phyloP scores from a whole-genome alignment of 441 rosid species.

The Corymbia citriodora region DNA sequence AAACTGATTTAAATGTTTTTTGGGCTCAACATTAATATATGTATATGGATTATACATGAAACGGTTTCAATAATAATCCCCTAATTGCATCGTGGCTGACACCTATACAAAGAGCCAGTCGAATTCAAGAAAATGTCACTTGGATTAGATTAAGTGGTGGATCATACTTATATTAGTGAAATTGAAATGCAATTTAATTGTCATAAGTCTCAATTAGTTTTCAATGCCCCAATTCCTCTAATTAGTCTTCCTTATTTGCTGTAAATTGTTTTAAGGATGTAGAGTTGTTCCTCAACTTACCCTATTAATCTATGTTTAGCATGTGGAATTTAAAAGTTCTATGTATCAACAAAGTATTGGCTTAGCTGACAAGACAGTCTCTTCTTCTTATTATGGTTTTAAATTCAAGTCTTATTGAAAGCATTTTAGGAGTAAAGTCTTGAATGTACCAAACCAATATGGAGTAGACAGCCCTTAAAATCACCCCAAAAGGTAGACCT shows the following conservation, averaged over 20 bases:
- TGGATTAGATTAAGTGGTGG: background rate
- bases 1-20: too few species aligned
- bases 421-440: too few species aligned
- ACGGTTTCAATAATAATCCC: too few species aligned
- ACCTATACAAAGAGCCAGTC: background rate
- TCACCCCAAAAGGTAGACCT: too few species aligned
- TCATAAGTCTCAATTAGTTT: background rate
- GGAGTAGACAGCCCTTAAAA: too few species aligned
- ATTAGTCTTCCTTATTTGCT: background rate
- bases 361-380: too few species aligned
- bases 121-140: background rate
- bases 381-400: too few species aligned
- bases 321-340: background rate
- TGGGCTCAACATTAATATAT: too few species aligned
- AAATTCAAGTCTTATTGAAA: too few species aligned
- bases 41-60: too few species aligned
- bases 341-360: background rate
- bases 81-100: too few species aligned
- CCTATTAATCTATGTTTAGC: background rate
- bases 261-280: background rate
- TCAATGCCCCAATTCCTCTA: background rate
- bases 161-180: background rate
- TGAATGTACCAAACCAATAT: too few species aligned
- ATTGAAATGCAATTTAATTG: background rate
- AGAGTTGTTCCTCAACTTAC: background rate